These are phyloP conservation scores for Spizellomyces sp. DNA, from an alignment of 192 early-diverging fungal species.

Conservation along the genomic window DNA sequence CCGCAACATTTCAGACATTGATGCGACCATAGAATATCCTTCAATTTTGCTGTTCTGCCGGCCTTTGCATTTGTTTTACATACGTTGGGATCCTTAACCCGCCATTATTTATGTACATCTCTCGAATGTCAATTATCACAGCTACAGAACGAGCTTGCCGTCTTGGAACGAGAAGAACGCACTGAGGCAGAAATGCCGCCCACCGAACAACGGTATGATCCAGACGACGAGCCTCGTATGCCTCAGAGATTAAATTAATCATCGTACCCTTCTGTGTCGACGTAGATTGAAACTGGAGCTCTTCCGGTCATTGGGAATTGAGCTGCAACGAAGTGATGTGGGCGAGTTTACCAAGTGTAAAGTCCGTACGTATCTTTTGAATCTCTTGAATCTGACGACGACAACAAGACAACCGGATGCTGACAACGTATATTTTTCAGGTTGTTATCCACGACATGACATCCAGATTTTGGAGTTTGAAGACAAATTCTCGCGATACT, in stretches of 20 bases:
- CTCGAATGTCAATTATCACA: conserved; percentile 12
- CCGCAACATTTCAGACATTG: conserved; percentile 6
- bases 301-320: conserved; percentile 15
- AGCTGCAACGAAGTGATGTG: conserved; percentile 16
- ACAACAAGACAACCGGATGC: background rate
- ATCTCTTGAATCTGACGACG: background rate
- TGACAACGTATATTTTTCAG: conserved; percentile 9
- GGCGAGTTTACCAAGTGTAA: conserved; percentile 20
- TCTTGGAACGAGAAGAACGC: conserved; percentile 11
- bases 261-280: background rate
- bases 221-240: background rate
- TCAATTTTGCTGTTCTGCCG: too few relatives aligned
- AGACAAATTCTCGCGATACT: conserved; percentile 33
- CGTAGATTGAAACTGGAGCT: conserved; percentile 17
- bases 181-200: conserved; percentile 11
- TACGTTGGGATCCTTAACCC: too few relatives aligned
- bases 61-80: too few relatives aligned
- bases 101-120: too few relatives aligned
- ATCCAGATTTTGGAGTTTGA: conserved; percentile 26
- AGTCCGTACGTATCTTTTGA: background rate
- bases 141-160: conserved; percentile 8
- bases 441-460: conserved; percentile 11
- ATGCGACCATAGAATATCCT: conserved; percentile 4
- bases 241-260: background rate
- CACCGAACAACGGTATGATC: conserved; percentile 4